Conservation (phyloP, 192 early-diverging fungal genomes). For the Coemansia sp. region DNA sequence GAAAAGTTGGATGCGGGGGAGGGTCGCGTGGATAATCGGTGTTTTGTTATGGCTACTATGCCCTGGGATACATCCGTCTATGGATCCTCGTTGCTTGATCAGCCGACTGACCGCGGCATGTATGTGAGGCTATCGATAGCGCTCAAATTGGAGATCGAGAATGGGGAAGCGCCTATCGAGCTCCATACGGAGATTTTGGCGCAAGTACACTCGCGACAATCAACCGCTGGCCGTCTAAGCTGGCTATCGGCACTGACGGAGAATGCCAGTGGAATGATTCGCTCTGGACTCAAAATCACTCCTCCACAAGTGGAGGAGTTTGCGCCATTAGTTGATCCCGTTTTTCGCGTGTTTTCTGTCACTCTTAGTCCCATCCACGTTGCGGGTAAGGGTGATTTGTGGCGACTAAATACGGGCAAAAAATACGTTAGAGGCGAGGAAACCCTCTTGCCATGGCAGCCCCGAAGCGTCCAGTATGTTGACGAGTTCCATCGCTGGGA, state of each 20-base stretch:
- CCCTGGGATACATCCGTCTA: constrained; percentile 79
- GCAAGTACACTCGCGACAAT: constrained; percentile 59
- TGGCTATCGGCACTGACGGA: constrained; percentile 20
- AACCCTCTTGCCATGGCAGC: constrained; percentile 64
- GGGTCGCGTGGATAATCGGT: constrained; percentile 62
- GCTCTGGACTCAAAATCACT: not conserved
- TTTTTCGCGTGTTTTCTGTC: constrained; percentile 60
- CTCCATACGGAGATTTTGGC: constrained; percentile 61
- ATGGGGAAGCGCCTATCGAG: constrained; percentile 57
- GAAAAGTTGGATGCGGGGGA: constrained; percentile 46
- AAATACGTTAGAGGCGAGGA: constrained; percentile 76
- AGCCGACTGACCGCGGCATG: constrained; percentile 58
- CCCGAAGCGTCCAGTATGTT: constrained; percentile 65
- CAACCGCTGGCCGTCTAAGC: constrained; percentile 5
- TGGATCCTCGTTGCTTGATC: constrained; percentile 63
- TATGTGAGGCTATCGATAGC: constrained; percentile 60
- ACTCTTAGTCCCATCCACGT: constrained; percentile 56
- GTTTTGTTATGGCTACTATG: constrained; percentile 56
- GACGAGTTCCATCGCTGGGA: constrained; percentile 50
- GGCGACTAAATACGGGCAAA: constrained; percentile 65
- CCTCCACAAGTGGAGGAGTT: not conserved
- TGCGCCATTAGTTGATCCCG: constrained; percentile 26
- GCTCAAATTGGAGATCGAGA: constrained; percentile 59
- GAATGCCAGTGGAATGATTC: constrained; percentile 11
- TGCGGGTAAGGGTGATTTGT: constrained; percentile 58